These are phyloP conservation scores for Mucor racemosus DNA, from an alignment of 371 early-diverging fungal species.

Conservation along the genomic window DNA sequence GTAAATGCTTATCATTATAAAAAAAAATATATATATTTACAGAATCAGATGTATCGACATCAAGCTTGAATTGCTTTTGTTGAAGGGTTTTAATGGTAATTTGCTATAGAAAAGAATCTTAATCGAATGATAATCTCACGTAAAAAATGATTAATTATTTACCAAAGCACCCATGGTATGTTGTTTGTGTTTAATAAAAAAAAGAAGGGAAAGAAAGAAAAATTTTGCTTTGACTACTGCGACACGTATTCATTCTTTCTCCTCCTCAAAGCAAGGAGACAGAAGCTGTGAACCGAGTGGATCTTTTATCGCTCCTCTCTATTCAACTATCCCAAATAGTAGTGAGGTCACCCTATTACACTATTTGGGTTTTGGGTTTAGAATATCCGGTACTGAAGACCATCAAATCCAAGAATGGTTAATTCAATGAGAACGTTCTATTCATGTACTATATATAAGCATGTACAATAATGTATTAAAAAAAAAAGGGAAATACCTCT, in stretches of 20 bases:
- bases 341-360: not conserved
- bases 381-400: too few species aligned
- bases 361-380: too few species aligned
- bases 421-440: not conserved
- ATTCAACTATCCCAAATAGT: not conserved
- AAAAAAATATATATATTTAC: constrained; percentile 39
- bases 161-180: constrained; percentile 30
- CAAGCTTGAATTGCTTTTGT: constrained; percentile 81
- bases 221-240: constrained; percentile 14
- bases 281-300: not conserved
- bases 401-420: not conserved
- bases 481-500: not conserved
- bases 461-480: not conserved
- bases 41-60: constrained; percentile 77
- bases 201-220: constrained; percentile 7
- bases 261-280: not conserved
- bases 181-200: not conserved
- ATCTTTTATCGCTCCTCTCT: not conserved
- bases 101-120: constrained; percentile 46
- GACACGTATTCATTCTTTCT: constrained; percentile 13
- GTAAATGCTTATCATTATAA: not conserved
- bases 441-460: too few species aligned
- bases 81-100: constrained; percentile 91
- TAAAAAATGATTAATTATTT: not conserved
- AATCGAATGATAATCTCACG: not conserved